Evolutionary conservation across 345 rosid species (phyloP).

Genomic region (Raphanus raphanistrum): DNA sequence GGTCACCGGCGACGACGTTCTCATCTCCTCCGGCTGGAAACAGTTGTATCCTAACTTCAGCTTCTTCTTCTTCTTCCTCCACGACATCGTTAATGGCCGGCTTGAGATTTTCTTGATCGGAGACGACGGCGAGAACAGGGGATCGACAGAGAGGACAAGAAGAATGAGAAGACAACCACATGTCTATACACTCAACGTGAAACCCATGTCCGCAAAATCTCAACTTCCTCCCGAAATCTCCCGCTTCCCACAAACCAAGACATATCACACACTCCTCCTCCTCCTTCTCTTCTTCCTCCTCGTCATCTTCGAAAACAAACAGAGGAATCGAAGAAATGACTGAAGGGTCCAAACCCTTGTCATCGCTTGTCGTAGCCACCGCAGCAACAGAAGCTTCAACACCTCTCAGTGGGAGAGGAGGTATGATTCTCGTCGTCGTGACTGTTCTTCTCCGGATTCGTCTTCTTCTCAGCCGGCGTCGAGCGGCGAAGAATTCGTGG

Average conservation of each 20-base stretch:
- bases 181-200: constrained; percentile 80
- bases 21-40: constrained; percentile 28
- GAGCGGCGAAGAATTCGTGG: constrained; percentile 38
- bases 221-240: constrained; percentile 60
- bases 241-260: constrained; percentile 58
- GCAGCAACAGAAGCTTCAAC: background rate
- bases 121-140: constrained; percentile 23
- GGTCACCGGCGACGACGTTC: background rate
- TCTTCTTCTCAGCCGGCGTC: constrained; percentile 29
- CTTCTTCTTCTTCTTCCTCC: constrained; percentile 3
- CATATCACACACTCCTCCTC: constrained; percentile 72
- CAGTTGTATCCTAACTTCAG: constrained; percentile 23
- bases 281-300: background rate
- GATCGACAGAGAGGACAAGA: constrained; percentile 74
- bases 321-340: constrained; percentile 63
- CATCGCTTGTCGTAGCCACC: background rate
- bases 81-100: constrained; percentile 26
- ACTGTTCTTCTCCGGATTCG: constrained; percentile 32
- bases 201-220: constrained; percentile 69
- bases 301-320: constrained; percentile 46
- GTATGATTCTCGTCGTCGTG: constrained; percentile 42
- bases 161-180: constrained; percentile 72
- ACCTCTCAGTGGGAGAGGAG: constrained; percentile 35
- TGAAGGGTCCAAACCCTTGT: constrained; percentile 64
- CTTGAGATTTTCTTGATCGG: constrained; percentile 9